Evolutionary conservation across 257 asterid genomes (phyloP).

Genomic region (Orobanche coerulescens): DNA sequence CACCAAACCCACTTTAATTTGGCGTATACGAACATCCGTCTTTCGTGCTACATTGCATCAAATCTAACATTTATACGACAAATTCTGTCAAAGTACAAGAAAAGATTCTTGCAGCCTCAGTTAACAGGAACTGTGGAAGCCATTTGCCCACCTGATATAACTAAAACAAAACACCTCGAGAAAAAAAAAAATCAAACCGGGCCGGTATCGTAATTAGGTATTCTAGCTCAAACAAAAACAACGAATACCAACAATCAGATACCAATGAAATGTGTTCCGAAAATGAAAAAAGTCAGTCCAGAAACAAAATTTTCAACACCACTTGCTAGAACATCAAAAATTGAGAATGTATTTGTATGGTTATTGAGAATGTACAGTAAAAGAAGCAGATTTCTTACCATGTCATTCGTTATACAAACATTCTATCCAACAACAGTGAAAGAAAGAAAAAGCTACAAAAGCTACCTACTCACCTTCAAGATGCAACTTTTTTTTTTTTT

Average conservation of each 20-base stretch:
- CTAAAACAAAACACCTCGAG: no score
- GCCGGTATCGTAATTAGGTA: no score
- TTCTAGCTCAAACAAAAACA: no score
- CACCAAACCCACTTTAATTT: not conserved
- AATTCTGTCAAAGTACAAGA: not conserved
- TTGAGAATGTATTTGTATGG: constrained; percentile 16
- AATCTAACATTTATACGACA: not conserved
- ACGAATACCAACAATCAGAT: not conserved
- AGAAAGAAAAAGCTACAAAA: constrained; percentile 15
- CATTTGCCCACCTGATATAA: not conserved
- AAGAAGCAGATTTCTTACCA: constrained; percentile 28
- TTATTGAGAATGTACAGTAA: constrained; percentile 35
- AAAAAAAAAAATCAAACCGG: no score
- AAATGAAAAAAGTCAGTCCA: constrained; percentile 12
- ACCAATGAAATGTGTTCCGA: not conserved
- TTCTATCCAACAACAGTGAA: constrained; percentile 30
- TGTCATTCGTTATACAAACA: constrained; percentile 41
- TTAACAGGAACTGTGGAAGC: not conserved
- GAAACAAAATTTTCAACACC: constrained; percentile 14
- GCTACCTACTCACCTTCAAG: constrained; percentile 30
- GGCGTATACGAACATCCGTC: not conserved
- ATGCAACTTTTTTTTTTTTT: constrained; percentile 17
- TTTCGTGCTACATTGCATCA: not conserved
- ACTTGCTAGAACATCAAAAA: constrained; percentile 19
- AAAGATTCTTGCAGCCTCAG: constrained; percentile 2